Percentiles rank a stretch among this genome's conserved stretches.
These are phyloP conservation scores for Diaporthe batatas DNA, from an alignment of 2,329 filamentous ascomycete genomes.

Conservation along the genomic window DNA sequence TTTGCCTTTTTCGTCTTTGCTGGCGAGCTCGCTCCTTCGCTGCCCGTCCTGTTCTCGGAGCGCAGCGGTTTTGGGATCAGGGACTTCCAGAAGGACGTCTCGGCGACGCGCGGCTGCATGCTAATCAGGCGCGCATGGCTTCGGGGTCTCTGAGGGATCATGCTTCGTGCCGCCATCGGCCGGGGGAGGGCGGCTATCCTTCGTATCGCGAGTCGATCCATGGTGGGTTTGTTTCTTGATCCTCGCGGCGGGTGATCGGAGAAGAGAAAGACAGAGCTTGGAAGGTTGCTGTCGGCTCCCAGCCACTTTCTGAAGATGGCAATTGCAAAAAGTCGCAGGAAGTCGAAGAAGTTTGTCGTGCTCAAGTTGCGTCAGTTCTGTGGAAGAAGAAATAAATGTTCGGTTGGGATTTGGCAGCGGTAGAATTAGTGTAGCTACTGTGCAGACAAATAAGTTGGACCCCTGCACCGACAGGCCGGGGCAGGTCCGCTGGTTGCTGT, in stretches of 20 bases:
- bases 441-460: background rate
- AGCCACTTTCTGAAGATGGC: background rate
- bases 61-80: slow-evolving; percentile 78
- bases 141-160: background rate
- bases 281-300: background rate
- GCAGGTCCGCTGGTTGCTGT: slow-evolving; percentile 20
- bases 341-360: background rate
- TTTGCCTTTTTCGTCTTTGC: slow-evolving; percentile 55
- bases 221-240: slow-evolving; percentile 7
- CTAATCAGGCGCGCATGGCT: slow-evolving; percentile 39
- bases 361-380: background rate
- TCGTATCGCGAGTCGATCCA: slow-evolving; percentile 36
- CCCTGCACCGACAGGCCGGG: slow-evolving; percentile 2
- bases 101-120: slow-evolving; percentile 48
- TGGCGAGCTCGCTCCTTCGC: slow-evolving; percentile 44
- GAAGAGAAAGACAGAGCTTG: slow-evolving; percentile 17
- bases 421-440: background rate
- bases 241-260: background rate
- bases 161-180: background rate
- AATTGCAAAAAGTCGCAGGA: background rate
- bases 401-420: slow-evolving; percentile 8
- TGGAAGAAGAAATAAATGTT: background rate
- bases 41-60: slow-evolving; percentile 53
- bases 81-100: slow-evolving; percentile 74
- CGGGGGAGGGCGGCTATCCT: background rate